These are phyloP conservation scores for Gentiana straminea DNA, from an alignment of 257 asterid species.

Conservation along the genomic window DNA sequence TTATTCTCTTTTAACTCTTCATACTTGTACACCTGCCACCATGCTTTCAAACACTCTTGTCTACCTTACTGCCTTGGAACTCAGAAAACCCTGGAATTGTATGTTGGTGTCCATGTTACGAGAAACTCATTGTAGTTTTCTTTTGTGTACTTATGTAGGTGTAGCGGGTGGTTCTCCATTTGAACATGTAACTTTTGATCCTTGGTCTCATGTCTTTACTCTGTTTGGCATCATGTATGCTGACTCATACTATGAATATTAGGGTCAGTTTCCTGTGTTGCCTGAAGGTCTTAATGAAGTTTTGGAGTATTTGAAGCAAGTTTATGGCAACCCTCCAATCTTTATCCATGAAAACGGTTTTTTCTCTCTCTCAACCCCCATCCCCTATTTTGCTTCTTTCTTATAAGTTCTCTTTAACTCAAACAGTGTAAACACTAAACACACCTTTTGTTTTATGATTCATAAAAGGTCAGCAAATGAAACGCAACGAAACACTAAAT, in stretches of 20 bases:
- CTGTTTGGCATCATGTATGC: constrained; percentile 1
- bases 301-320: constrained; percentile 30
- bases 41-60: too few species aligned
- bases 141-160: constrained; percentile 16
- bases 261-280: constrained; percentile 15
- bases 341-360: constrained; percentile 27
- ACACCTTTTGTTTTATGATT: background rate
- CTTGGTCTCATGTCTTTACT: constrained; percentile 1
- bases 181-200: background rate
- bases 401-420: too few species aligned
- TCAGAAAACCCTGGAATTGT: too few species aligned
- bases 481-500: constrained; percentile 30
- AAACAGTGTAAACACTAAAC: too few species aligned
- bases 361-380: background rate
- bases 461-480: constrained; percentile 26
- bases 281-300: constrained; percentile 22
- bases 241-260: background rate
- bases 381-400: background rate
- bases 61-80: too few species aligned
- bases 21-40: too few species aligned
- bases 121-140: background rate
- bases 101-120: too few species aligned
- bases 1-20: too few species aligned
- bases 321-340: constrained; percentile 31
- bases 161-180: constrained; percentile 27